Evolutionary conservation across 2,329 filamentous ascomycete species (phyloP).

Genomic region (Aspergillus uvarum): DNA sequence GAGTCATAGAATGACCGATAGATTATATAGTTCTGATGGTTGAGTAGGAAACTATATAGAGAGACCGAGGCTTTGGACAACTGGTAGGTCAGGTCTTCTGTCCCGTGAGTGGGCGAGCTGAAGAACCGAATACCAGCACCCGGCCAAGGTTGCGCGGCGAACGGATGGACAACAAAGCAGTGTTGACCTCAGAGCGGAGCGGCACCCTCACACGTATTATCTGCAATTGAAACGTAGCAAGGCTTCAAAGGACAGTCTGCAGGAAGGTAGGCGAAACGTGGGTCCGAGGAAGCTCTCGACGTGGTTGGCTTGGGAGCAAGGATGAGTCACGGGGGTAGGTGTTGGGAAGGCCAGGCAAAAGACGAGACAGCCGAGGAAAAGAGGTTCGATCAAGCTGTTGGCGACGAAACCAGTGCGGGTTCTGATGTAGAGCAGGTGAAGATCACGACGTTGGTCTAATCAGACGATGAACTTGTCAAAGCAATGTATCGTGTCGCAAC

Average conservation of each 20-base stretch:
- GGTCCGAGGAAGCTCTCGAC: constrained; percentile 19
- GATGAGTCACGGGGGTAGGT: constrained; percentile 23
- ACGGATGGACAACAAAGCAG: constrained; percentile 18
- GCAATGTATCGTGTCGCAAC: constrained; percentile 11
- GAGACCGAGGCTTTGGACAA: constrained; percentile 24
- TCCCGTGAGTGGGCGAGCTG: constrained; percentile 17
- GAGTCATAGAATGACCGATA: constrained; percentile 28
- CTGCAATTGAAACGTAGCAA: constrained; percentile 19
- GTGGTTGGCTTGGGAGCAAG: constrained; percentile 14
- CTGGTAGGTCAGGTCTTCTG: constrained; percentile 25
- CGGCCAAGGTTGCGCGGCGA: constrained; percentile 20
- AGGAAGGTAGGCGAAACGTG: constrained; percentile 11
- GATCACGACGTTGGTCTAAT: constrained; percentile 6
- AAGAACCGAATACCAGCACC: constrained; percentile 29
- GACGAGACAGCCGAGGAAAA: constrained; percentile 13
- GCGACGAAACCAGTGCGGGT: constrained; percentile 17
- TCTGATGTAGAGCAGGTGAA: constrained; percentile 17
- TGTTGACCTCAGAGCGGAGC: constrained; percentile 11
- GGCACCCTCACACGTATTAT: constrained; percentile 18
- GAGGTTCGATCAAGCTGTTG: neutral
- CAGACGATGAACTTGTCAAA: constrained; percentile 5
- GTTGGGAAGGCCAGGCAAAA: constrained; percentile 16
- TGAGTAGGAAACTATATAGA: constrained; percentile 19
- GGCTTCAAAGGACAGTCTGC: constrained; percentile 9
- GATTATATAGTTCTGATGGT: constrained; percentile 5